phyloP scores from a whole-genome alignment of 176 grass and related monocot genomes.

The Triticum turgidum region DNA sequence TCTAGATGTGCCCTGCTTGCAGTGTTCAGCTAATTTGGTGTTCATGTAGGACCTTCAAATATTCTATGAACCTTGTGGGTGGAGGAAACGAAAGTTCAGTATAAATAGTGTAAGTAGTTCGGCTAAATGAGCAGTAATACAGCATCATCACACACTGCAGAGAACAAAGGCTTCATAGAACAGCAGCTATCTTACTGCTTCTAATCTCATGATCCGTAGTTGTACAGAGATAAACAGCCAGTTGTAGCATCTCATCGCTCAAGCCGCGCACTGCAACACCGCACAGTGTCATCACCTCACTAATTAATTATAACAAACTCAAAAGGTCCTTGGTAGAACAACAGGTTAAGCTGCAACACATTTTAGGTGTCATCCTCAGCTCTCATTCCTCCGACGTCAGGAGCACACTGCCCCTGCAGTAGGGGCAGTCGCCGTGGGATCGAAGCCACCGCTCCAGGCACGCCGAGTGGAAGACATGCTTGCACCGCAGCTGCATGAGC shows the following conservation, averaged over 20 bases:
- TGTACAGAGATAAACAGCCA: not conserved
- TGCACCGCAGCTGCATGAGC: constrained; percentile 52
- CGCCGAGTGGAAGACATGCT: constrained; percentile 62
- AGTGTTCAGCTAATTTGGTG: too few relatives aligned
- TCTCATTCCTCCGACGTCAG: constrained; percentile 24
- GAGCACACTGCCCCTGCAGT: constrained; percentile 48
- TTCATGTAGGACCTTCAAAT: too few relatives aligned
- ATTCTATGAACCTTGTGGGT: too few relatives aligned
- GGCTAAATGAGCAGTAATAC: too few relatives aligned
- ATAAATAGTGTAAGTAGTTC: too few relatives aligned
- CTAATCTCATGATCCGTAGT: not conserved
- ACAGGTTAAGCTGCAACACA: constrained; percentile 4
- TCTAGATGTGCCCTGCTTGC: too few relatives aligned
- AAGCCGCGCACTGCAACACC: not conserved
- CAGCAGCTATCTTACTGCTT: not conserved
- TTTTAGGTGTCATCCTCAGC: not conserved
- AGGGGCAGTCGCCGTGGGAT: constrained; percentile 58
- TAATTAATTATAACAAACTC: not conserved
- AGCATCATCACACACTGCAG: not conserved
- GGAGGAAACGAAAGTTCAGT: too few relatives aligned
- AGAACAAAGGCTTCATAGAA: not conserved
- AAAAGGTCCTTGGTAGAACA: constrained; percentile 1
- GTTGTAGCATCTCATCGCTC: not conserved
- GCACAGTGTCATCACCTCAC: not conserved
- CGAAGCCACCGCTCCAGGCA: constrained; percentile 64